These are phyloP conservation scores for Hemerocallis citrina DNA, from an alignment of 106 monocot genomes.

Conservation along the genomic window DNA sequence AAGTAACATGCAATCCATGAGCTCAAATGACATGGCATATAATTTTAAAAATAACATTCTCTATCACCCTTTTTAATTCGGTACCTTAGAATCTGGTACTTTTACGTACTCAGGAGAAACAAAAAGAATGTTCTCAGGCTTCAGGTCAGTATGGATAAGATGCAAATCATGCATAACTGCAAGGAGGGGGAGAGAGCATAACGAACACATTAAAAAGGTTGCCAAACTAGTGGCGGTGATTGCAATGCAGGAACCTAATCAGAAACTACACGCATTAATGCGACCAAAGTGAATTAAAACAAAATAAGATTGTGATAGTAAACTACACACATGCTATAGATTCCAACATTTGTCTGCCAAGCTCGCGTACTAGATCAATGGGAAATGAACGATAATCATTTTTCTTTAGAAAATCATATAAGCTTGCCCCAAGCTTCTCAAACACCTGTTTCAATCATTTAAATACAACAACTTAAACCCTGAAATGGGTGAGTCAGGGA, in stretches of 20 bases:
- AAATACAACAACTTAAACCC: slow-evolving; percentile 41
- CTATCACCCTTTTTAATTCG: too few relatives aligned
- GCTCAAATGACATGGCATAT: too few relatives aligned
- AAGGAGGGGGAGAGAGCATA: too few relatives aligned
- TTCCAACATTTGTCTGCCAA: slow-evolving; percentile 94
- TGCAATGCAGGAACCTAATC: slow-evolving; percentile 23
- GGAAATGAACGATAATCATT: slow-evolving; percentile 85
- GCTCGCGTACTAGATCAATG: slow-evolving; percentile 83
- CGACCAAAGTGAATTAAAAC: not conserved
- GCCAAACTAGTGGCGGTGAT: too few relatives aligned
- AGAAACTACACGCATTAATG: too few relatives aligned
- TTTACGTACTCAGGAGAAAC: too few relatives aligned
- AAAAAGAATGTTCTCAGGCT: too few relatives aligned
- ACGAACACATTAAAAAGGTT: too few relatives aligned
- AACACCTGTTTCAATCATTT: slow-evolving; percentile 89
- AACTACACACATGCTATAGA: slow-evolving; percentile 69
- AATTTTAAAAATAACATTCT: too few relatives aligned
- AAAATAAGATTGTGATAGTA: slow-evolving; percentile 1
- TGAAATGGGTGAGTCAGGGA: slow-evolving; percentile 8
- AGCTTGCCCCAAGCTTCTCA: slow-evolving; percentile 99
- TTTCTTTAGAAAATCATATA: slow-evolving; percentile 97
- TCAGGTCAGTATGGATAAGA: slow-evolving; percentile 54
- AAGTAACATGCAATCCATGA: too few relatives aligned
- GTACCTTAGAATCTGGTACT: too few relatives aligned
- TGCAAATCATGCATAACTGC: too few relatives aligned